phyloP scores from a whole-genome alignment of 2,329 filamentous ascomycete species.

The Hypoxylon sp. region DNA sequence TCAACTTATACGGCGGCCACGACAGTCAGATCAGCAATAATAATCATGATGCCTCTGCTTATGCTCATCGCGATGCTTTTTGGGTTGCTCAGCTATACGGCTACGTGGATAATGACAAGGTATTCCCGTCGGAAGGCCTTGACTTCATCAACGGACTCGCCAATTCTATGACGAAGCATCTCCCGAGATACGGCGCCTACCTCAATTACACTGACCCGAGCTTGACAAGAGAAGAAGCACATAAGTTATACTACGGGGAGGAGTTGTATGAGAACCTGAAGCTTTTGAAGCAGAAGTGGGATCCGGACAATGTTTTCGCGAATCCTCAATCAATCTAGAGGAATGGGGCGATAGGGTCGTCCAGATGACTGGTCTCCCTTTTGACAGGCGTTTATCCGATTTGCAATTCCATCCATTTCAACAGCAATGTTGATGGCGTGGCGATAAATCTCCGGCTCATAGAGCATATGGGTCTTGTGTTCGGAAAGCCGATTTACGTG shows the following conservation, averaged over 20 bases:
- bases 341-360: not conserved
- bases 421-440: not conserved
- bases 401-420: not conserved
- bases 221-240: slow-evolving; percentile 43
- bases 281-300: slow-evolving; percentile 46
- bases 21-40: slow-evolving; percentile 53
- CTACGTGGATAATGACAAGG: slow-evolving; percentile 29
- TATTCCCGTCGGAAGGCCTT: slow-evolving; percentile 45
- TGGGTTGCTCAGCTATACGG: slow-evolving; percentile 56
- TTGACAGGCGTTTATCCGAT: not conserved
- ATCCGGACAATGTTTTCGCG: slow-evolving; percentile 49
- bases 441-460: not conserved
- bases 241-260: slow-evolving; percentile 48
- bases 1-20: slow-evolving; percentile 56
- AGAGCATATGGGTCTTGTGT: not conserved
- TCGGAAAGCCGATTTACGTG: not conserved
- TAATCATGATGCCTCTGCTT: slow-evolving; percentile 44
- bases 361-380: not conserved
- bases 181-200: slow-evolving; percentile 47
- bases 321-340: slow-evolving; percentile 50
- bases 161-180: slow-evolving; percentile 40
- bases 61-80: slow-evolving; percentile 52
- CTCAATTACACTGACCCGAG: slow-evolving; percentile 51
- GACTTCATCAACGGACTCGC: slow-evolving; percentile 48
- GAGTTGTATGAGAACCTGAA: slow-evolving; percentile 39